Percentiles rank a stretch among this genome's conserved stretches.
Conservation (phyloP, 2,329 filamentous ascomycete genomes). For the Nemania sp. region DNA sequence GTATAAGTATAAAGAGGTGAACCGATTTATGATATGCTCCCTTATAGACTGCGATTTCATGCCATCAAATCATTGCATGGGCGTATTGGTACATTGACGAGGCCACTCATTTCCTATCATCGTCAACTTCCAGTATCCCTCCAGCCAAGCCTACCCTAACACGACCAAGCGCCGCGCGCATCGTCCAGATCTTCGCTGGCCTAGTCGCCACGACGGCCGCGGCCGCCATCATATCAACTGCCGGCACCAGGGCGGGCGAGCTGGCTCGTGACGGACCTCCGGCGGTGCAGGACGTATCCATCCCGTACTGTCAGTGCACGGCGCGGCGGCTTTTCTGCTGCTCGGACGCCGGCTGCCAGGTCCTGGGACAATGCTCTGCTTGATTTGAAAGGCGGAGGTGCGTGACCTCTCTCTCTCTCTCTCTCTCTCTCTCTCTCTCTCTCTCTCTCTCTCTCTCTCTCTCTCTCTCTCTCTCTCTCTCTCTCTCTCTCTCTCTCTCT, state of each 20-base stretch:
- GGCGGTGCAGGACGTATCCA: conserved; percentile 2
- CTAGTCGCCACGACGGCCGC: conserved; percentile 4
- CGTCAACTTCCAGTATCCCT: neutral
- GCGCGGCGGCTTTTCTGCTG: conserved; percentile 13
- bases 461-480: no score
- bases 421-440: no score
- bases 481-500: no score
- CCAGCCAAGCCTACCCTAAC: neutral
- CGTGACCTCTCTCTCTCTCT: neutral
- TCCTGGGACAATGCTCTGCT: conserved; percentile 4
- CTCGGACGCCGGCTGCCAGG: conserved; percentile 17
- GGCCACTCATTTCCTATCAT: neutral
- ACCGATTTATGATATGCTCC: neutral
- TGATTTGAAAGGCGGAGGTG: conserved; percentile 1
- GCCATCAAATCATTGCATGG: neutral
- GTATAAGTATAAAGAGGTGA: no score
- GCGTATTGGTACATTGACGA: neutral
- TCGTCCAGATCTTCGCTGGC: conserved; percentile 4
- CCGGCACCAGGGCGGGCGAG: neutral
- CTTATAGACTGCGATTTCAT: neutral
- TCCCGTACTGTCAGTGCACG: conserved; percentile 20
- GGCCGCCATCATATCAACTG: neutral
- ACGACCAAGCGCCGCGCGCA: neutral
- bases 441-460: no score
- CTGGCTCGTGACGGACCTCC: neutral